A percentile compares a stretch with the other conserved stretches of the same genome.
phyloP scores from a whole-genome alignment of 352 stramenopile species.

The Thraustochytrium sp. region DNA sequence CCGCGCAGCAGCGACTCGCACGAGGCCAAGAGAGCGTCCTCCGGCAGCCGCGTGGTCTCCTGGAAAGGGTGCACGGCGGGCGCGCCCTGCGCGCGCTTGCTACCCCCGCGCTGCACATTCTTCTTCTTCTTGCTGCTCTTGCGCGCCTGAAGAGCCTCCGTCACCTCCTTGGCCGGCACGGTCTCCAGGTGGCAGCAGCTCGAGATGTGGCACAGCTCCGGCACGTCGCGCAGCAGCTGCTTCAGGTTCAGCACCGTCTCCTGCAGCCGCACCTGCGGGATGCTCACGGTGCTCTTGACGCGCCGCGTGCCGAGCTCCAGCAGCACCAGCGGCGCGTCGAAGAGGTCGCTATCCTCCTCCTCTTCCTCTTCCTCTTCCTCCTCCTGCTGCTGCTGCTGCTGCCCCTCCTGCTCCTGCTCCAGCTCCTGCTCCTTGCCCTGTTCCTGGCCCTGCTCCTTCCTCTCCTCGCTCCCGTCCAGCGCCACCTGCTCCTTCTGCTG shows the following conservation, averaged over 20 bases:
- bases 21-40: neutral
- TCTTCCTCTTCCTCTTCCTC: neutral
- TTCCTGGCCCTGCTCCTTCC: too few species aligned
- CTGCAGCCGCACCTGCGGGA: neutral
- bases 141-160: neutral
- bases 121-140: neutral
- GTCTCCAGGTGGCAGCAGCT: slow-evolving; percentile 21
- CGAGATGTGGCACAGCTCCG: slow-evolving; percentile 32
- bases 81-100: neutral
- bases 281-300: neutral
- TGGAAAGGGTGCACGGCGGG: neutral
- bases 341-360: neutral
- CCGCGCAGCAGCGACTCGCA: neutral
- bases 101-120: neutral
- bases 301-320: neutral
- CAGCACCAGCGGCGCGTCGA: neutral
- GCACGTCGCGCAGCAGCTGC: slow-evolving; percentile 24
- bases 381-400: neutral
- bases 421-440: too few species aligned
- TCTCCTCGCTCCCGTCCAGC: too few species aligned
- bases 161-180: neutral
- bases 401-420: too few species aligned
- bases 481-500: too few species aligned
- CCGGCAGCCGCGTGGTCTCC: neutral
- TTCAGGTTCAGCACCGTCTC: slow-evolving; percentile 37